Evolutionary conservation across 768 basidiomycete genomes (phyloP).

Genomic region (Mycena sanguinolenta): DNA sequence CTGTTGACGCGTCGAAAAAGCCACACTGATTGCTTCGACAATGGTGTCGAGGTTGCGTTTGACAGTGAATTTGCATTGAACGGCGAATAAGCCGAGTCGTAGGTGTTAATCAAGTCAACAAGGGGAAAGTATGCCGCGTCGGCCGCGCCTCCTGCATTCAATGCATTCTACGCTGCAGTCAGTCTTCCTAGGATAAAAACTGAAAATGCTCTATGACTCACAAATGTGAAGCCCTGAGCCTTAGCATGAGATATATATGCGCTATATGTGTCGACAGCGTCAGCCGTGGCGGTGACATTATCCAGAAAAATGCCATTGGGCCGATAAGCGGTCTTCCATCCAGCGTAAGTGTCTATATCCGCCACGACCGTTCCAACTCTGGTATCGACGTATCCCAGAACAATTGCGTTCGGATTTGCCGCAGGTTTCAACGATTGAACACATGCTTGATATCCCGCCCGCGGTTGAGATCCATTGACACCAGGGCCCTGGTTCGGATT

Average conservation of each 20-base stretch:
- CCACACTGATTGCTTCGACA: slow-evolving; percentile 33
- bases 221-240: slow-evolving; percentile 28
- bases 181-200: no score
- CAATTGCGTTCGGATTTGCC: slow-evolving; percentile 35
- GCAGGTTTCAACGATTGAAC: slow-evolving; percentile 35
- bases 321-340: slow-evolving; percentile 20
- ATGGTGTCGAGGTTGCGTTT: background rate
- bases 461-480: background rate
- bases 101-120: slow-evolving; percentile 32
- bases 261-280: slow-evolving; percentile 10
- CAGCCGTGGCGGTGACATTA: slow-evolving; percentile 9
- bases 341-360: slow-evolving; percentile 32
- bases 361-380: background rate
- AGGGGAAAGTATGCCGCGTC: slow-evolving; percentile 17
- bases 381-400: slow-evolving; percentile 40
- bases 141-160: background rate
- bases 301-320: slow-evolving; percentile 31
- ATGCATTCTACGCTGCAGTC: no score
- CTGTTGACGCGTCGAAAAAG: background rate
- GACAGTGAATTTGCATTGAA: slow-evolving; percentile 23
- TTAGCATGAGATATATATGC: slow-evolving; percentile 23
- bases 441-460: slow-evolving; percentile 41
- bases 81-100: slow-evolving; percentile 27
- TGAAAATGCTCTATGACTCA: slow-evolving; percentile 1
- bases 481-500: slow-evolving; percentile 38